A percentile compares a stretch with the other conserved stretches of the same genome.
These are phyloP conservation scores for Usnea hakonensis DNA, from an alignment of 495 filamentous ascomycete species.

Conservation along the genomic window DNA sequence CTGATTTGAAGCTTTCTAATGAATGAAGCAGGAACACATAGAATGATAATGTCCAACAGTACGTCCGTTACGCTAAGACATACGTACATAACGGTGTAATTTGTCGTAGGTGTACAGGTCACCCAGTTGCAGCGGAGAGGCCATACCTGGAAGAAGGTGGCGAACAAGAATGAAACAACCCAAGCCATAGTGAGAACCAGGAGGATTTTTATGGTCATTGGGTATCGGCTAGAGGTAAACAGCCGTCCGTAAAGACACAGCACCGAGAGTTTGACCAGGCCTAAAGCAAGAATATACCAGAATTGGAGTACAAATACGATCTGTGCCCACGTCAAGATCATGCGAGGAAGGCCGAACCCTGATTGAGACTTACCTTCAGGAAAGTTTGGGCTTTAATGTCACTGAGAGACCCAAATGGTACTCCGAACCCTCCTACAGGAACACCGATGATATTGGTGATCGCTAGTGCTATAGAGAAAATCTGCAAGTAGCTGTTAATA, in stretches of 20 bases:
- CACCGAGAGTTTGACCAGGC: conserved; percentile 16
- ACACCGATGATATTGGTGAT: conserved; percentile 18
- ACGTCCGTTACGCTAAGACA: conserved; percentile 11
- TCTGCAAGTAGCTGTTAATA: neutral
- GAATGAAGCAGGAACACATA: conserved; percentile 14
- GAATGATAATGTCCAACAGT: conserved; percentile 12
- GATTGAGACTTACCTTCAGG: conserved; percentile 4
- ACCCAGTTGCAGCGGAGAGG: conserved; percentile 20
- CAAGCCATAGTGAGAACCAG: conserved; percentile 7
- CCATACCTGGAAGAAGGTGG: conserved; percentile 16
- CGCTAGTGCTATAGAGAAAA: conserved; percentile 13
- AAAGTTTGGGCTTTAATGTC: neutral
- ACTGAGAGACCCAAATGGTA: neutral
- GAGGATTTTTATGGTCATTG: conserved; percentile 5
- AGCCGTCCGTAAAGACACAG: conserved; percentile 16
- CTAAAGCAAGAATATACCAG: conserved; percentile 18
- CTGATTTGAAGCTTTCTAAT: conserved; percentile 15
- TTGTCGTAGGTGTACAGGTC: conserved; percentile 6
- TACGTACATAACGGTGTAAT: conserved; percentile 18
- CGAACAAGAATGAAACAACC: conserved; percentile 17
- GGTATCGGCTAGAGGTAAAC: conserved; percentile 11
- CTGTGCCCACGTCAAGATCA: neutral
- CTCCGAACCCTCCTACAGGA: conserved; percentile 15
- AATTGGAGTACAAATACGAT: conserved; percentile 19
- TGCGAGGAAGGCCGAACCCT: neutral